Percentiles rank a stretch among this genome's conserved stretches.
Evolutionary conservation across 2,329 filamentous ascomycete genomes (phyloP).

Genomic region (Didymosphaeria variabile): DNA sequence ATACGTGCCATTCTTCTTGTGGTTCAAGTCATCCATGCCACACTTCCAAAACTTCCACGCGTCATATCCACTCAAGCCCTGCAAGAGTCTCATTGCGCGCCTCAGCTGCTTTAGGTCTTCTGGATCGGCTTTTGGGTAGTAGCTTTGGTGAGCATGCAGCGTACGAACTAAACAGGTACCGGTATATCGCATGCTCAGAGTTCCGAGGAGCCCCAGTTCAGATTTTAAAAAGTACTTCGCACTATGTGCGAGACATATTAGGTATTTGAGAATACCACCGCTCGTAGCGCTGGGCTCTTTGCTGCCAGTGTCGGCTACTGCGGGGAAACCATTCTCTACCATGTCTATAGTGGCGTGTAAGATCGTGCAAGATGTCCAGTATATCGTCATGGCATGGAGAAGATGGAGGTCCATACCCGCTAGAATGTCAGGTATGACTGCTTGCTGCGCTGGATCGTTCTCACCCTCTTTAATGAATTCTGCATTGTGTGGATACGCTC

Average conservation of each 20-base stretch:
- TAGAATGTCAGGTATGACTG: slow-evolving; percentile 18
- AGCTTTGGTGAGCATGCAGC: neutral
- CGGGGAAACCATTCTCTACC: slow-evolving; percentile 12
- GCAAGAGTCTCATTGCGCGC: neutral
- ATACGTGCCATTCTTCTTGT: neutral
- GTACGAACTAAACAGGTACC: slow-evolving; percentile 1
- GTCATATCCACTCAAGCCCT: neutral
- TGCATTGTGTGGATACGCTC: neutral
- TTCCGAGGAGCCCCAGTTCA: neutral
- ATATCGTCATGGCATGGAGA: slow-evolving; percentile 21
- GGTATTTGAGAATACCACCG: slow-evolving; percentile 14
- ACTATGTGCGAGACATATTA: slow-evolving; percentile 18
- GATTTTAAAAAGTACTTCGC: slow-evolving; percentile 16
- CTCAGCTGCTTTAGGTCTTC: neutral
- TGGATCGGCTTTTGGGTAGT: neutral
- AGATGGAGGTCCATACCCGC: neutral
- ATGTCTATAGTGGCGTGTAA: slow-evolving; percentile 14
- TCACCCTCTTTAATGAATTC: slow-evolving; percentile 1
- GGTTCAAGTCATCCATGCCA: neutral
- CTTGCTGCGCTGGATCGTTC: slow-evolving; percentile 11
- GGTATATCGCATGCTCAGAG: neutral
- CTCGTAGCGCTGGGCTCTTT: neutral
- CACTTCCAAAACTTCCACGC: slow-evolving; percentile 3
- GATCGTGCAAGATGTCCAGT: slow-evolving; percentile 23
- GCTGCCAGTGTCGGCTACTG: neutral